Evolutionary conservation across 192 early-diverging fungal species (phyloP), one percentile per base, ranked within the genome.

Genomic region (Rhizophagus clarus): DNA sequence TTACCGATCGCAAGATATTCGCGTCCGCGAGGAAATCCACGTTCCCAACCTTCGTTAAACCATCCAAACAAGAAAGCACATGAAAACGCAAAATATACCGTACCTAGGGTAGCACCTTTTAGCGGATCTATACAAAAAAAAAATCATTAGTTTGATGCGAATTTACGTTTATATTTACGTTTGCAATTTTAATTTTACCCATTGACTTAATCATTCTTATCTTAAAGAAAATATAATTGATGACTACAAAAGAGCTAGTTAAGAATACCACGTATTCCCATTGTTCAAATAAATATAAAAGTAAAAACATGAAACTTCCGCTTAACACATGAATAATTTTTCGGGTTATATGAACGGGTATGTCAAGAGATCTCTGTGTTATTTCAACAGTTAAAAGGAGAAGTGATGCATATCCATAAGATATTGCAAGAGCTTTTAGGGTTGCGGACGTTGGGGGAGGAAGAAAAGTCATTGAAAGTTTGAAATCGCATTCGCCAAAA

Each of bases 21-120:
- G 32, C 74, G 56, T 37, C 74, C 74, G 0, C 74, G 29, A 42
- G 74, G 74, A 40, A 76, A 76, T 12, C 74, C 74, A 4, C 61
- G 4, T 76, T 76, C 74, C 74, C 74, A 76, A 37, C 34, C 74
- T 37, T 76, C 61, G 17, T 64, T 26, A 64, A 63, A 76, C 31
- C 61, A 76, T 37, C 61, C 28, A 63, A 76, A 15, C 12, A 82
- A 51, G 12, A 56, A 40, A 56, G 81, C 42, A 32, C 56, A 34
- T 8, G 76, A 79, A 76, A 82, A 72, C 34, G 70, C 61, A 62
- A 82, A 82, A 31, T 82, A 82, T 26, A 82, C 61, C 10, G 81
- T 82, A 8, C 81, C 81, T 34, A 51, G 56, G 12, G 74, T 82
- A 1, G 77, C 81, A 42, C n/a, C 28, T 69, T 61, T 4, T 64